Percentiles rank a stretch among this genome's conserved stretches.
These are phyloP conservation scores for Hypocrella siamensis DNA, from an alignment of 2,329 filamentous ascomycete genomes.

Conservation along the genomic window DNA sequence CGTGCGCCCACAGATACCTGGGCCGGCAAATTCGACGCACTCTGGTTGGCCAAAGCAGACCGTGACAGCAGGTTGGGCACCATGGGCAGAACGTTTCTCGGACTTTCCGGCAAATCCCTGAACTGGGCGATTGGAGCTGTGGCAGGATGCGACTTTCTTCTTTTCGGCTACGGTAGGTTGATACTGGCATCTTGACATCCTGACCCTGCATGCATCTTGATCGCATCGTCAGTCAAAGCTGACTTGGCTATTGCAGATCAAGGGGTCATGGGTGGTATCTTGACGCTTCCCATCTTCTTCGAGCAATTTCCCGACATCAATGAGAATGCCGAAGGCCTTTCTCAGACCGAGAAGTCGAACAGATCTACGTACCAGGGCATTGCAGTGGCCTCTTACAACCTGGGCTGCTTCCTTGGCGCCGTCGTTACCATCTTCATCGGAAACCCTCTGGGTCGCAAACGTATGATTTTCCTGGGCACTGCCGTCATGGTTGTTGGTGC, in stretches of 20 bases:
- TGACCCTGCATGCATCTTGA: neutral
- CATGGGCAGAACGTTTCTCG: constrained; percentile 36
- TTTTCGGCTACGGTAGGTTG: constrained; percentile 37
- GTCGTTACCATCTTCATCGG: constrained; percentile 52
- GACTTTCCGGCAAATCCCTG: constrained; percentile 47
- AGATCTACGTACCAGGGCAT: constrained; percentile 39
- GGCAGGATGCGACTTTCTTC: constrained; percentile 57
- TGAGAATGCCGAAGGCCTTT: constrained; percentile 22
- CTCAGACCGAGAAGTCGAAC: constrained; percentile 16
- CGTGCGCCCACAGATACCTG: too few species aligned
- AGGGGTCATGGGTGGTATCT: constrained; percentile 60
- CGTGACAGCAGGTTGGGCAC: neutral
- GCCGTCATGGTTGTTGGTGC: constrained; percentile 42
- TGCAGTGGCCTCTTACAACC: constrained; percentile 38
- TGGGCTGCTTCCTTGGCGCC: constrained; percentile 48
- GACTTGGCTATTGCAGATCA: constrained; percentile 35
- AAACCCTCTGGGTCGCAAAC: constrained; percentile 43
- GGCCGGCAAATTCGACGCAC: too few species aligned
- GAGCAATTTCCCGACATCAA: constrained; percentile 38
- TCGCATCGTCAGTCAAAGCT: too few species aligned
- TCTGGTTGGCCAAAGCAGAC: too few species aligned
- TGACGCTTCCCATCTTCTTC: constrained; percentile 49
- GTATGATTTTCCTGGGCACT: constrained; percentile 44
- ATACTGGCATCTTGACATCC: neutral
- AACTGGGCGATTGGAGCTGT: constrained; percentile 57